A percentile compares a stretch with the other conserved stretches of the same genome.
These are phyloP conservation scores for Chytriomyces confervae DNA, from an alignment of 192 early-diverging fungal genomes.

Conservation along the genomic window DNA sequence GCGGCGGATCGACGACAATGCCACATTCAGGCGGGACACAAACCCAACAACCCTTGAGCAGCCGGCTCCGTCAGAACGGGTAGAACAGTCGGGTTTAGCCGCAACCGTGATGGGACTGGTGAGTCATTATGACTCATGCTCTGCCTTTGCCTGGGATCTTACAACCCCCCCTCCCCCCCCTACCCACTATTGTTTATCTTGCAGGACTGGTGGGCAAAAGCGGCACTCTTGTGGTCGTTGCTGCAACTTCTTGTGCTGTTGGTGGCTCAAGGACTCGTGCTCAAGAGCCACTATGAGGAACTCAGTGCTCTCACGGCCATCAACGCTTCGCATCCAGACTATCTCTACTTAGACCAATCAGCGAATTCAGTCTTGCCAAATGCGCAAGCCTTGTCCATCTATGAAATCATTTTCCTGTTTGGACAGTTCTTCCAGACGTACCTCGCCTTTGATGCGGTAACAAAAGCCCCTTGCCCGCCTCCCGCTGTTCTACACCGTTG, in stretches of 20 bases:
- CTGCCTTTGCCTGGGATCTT: not conserved
- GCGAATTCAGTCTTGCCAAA: not conserved
- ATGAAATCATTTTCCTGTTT: slow-evolving; percentile 51
- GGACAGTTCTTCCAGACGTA: slow-evolving; percentile 54
- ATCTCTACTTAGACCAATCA: not conserved
- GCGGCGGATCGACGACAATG: slow-evolving; percentile 21
- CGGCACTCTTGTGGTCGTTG: slow-evolving; percentile 46
- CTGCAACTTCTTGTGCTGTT: slow-evolving; percentile 44
- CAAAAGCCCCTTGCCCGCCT: slow-evolving; percentile 5
- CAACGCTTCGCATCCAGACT: slow-evolving; percentile 17
- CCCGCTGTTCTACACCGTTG: not conserved
- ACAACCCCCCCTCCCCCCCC: not conserved
- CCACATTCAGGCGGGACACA: slow-evolving; percentile 3
- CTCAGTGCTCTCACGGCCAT: slow-evolving; percentile 1
- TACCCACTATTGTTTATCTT: not conserved
- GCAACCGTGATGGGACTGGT: not conserved
- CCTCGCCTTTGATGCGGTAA: slow-evolving; percentile 56
- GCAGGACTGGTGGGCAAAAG: slow-evolving; percentile 48
- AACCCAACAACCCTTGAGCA: not conserved
- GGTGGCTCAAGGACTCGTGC: slow-evolving; percentile 30
- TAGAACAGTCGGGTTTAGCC: not conserved
- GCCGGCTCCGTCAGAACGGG: not conserved
- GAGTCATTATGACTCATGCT: not conserved
- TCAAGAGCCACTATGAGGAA: not conserved
- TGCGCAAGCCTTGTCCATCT: slow-evolving; percentile 46